Evolutionary conservation across 768 basidiomycete genomes (phyloP).

Genomic region (Chalciporus sphaerocephalus): DNA sequence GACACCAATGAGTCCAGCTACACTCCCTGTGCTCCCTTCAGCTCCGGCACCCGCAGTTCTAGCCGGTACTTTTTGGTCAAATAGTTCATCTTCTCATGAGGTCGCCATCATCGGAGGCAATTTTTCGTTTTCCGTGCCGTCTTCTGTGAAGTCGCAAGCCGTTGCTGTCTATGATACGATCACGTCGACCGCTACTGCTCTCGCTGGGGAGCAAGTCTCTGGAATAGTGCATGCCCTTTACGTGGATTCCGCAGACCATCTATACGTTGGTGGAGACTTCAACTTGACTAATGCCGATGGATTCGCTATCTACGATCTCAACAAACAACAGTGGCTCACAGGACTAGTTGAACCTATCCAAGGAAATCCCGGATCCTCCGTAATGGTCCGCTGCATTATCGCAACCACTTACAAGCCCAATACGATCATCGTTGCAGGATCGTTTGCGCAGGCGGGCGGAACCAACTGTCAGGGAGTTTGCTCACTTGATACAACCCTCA

Average conservation of each 20-base stretch:
- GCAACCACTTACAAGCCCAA: constrained; percentile 55
- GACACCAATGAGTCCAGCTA: constrained; percentile 38
- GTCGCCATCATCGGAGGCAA: constrained; percentile 85
- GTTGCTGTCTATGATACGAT: constrained; percentile 69
- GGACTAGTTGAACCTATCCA: constrained; percentile 58
- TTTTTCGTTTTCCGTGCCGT: constrained; percentile 57
- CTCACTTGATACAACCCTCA: constrained; percentile 57
- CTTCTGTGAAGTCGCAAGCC: constrained; percentile 43
- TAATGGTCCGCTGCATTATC: constrained; percentile 70
- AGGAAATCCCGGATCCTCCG: constrained; percentile 46
- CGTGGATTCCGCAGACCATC: constrained; percentile 54
- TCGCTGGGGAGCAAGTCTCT: constrained; percentile 58
- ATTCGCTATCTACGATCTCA: constrained; percentile 78
- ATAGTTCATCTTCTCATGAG: constrained; percentile 59
- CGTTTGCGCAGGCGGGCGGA: constrained; percentile 75
- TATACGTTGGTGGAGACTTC: constrained; percentile 87
- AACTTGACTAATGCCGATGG: constrained; percentile 58
- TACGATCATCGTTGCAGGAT: constrained; percentile 79
- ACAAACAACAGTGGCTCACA: constrained; percentile 56
- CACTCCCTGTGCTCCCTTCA: constrained; percentile 53
- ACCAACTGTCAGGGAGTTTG: constrained; percentile 77
- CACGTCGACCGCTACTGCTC: constrained; percentile 44
- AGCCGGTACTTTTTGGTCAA: constrained; percentile 87
- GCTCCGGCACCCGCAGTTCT: constrained; percentile 77
- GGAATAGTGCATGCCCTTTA: constrained; percentile 77